These are phyloP conservation scores for Fusarium pininemorale DNA, from an alignment of 2,329 filamentous ascomycete genomes.

Conservation along the genomic window DNA sequence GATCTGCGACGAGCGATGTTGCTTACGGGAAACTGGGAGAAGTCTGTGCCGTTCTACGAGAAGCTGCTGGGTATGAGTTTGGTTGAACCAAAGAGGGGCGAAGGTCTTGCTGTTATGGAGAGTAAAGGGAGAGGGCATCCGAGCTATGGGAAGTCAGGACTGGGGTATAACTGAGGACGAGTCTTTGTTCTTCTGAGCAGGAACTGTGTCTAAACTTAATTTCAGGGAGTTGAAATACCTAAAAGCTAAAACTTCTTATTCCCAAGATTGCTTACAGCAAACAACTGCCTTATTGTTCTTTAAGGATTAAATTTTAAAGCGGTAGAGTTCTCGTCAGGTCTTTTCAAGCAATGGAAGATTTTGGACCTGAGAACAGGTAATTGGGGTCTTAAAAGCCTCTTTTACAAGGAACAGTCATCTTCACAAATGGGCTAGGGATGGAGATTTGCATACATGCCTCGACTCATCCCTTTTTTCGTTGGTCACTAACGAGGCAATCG, in stretches of 20 bases:
- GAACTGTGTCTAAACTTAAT: not conserved
- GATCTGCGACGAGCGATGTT: conserved; percentile 64
- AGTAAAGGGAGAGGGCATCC: conserved; percentile 39
- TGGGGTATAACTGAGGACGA: not conserved
- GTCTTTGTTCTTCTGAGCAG: no score
- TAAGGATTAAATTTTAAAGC: fast-evolving
- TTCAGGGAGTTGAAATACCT: fast-evolving
- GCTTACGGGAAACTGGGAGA: conserved; percentile 51
- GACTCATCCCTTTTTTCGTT: fast-evolving
- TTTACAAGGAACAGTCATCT: not conserved
- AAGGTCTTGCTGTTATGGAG: conserved; percentile 44
- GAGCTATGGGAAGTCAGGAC: not conserved
- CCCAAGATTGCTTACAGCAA: fast-evolving
- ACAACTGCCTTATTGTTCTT: no score
- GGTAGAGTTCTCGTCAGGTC: no score
- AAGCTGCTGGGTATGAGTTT: conserved; percentile 45
- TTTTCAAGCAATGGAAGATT: not conserved
- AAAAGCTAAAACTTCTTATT: fast-evolving
- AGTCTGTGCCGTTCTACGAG: conserved; percentile 48
- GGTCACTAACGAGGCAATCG: not conserved
- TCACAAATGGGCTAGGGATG: fast-evolving
- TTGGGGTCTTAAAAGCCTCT: no score
- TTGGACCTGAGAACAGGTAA: fast-evolving
- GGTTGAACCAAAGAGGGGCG: conserved; percentile 26
- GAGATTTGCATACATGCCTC: not conserved